phyloP scores from a whole-genome alignment of 1,284 basidiomycete genomes.

The Heterobasidion parviporum region DNA sequence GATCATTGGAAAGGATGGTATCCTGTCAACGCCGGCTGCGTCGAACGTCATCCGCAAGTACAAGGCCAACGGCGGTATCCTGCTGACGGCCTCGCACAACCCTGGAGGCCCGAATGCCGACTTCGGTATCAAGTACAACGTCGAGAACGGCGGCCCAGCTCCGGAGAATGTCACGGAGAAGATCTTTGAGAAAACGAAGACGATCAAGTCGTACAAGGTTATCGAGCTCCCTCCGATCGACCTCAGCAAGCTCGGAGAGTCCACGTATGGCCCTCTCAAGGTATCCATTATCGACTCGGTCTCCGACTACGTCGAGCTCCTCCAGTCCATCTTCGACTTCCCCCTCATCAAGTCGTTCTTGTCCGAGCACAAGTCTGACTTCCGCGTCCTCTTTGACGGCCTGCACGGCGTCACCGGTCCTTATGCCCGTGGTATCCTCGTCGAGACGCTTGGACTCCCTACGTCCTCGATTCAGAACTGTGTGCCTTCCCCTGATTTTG shows the following conservation, averaged over 20 bases:
- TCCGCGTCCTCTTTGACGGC: slow-evolving; percentile 93
- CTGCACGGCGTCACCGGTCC: slow-evolving; percentile 97
- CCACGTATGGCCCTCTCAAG: slow-evolving; percentile 74
- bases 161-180: slow-evolving; percentile 92
- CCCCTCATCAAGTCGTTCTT: slow-evolving; percentile 88
- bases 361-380: slow-evolving; percentile 54
- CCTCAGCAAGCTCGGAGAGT: slow-evolving; percentile 77
- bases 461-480: slow-evolving; percentile 87
- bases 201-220: slow-evolving; percentile 80
- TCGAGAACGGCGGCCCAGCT: slow-evolving; percentile 93
- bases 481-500: slow-evolving; percentile 88
- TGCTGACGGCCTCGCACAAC: slow-evolving; percentile 97
- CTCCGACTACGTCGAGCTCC: slow-evolving; percentile 78
- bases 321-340: slow-evolving; percentile 94
- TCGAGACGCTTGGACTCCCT: slow-evolving; percentile 78
- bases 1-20: slow-evolving; percentile 84
- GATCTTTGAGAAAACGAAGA: slow-evolving; percentile 89
- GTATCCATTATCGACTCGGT: slow-evolving; percentile 95
- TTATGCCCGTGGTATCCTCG: slow-evolving; percentile 86
- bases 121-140: slow-evolving; percentile 99
- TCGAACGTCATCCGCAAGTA: slow-evolving; percentile 94
- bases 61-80: slow-evolving; percentile 95
- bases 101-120: slow-evolving; percentile 96
- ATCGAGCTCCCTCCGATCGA: slow-evolving; percentile 65
- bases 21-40: slow-evolving; percentile 94